Evolutionary conservation across 106 monocot species (phyloP).

Genomic region (Dactylorhiza incarnata): DNA sequence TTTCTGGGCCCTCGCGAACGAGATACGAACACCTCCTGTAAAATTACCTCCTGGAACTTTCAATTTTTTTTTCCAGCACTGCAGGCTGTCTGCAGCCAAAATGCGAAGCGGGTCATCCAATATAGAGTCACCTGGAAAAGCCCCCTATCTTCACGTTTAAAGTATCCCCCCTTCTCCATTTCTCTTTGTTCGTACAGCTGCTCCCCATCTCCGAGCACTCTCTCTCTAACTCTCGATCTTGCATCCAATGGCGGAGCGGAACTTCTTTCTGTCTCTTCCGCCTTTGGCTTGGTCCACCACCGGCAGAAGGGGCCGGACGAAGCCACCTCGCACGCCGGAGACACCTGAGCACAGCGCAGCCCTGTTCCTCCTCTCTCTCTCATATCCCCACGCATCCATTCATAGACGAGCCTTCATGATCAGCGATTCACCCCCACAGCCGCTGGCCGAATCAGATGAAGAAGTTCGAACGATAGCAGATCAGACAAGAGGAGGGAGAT

Average conservation of each 20-base stretch:
- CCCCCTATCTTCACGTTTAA: background rate
- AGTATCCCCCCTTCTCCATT: background rate
- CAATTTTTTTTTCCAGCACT: too few species aligned
- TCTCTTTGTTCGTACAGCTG: background rate
- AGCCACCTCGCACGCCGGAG: background rate
- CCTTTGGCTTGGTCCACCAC: background rate
- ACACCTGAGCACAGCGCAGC: conserved; percentile 1
- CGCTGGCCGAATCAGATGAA: background rate
- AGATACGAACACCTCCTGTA: too few species aligned
- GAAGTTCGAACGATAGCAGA: background rate
- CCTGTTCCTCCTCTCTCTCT: conserved; percentile 1
- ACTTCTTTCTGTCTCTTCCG: background rate
- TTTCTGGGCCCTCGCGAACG: too few species aligned
- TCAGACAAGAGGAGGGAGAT: background rate
- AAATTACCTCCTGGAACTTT: too few species aligned
- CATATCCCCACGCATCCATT: background rate
- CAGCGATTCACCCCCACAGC: background rate
- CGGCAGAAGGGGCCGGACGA: background rate
- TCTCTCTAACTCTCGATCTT: background rate
- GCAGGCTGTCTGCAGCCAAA: too few species aligned
- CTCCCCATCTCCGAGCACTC: background rate
- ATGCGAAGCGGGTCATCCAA: too few species aligned
- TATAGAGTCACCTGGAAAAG: background rate
- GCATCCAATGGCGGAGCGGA: background rate
- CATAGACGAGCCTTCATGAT: background rate